A percentile compares a stretch with the other conserved stretches of the same genome.
These are phyloP conservation scores for Podospora anserina DNA, from an alignment of 495 filamentous ascomycete genomes.

Conservation along the genomic window DNA sequence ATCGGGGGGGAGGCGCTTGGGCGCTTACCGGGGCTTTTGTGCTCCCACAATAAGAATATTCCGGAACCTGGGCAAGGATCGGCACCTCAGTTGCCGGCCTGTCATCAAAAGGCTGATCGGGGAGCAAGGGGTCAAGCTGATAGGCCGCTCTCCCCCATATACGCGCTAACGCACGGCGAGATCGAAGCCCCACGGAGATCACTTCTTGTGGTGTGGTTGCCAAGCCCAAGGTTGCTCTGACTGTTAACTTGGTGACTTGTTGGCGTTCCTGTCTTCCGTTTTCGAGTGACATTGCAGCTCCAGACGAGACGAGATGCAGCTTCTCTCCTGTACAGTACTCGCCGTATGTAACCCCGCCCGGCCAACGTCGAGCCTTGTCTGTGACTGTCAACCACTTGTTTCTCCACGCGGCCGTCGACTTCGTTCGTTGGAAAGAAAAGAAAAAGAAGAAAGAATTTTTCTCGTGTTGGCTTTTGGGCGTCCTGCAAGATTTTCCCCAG, in stretches of 20 bases:
- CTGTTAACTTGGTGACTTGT: background rate
- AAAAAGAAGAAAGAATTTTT: background rate
- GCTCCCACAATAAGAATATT: constrained; percentile 7
- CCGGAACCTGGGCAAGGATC: constrained; percentile 6
- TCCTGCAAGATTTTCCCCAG: background rate
- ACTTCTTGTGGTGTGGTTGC: background rate
- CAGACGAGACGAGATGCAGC: background rate
- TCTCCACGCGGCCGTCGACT: background rate
- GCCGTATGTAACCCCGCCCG: background rate
- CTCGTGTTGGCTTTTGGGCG: background rate
- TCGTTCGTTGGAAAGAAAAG: background rate
- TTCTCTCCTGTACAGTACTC: background rate
- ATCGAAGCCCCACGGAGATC: constrained; percentile 12
- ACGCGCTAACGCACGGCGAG: constrained; percentile 2
- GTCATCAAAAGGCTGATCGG: background rate
- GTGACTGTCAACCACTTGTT: background rate
- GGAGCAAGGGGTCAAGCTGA: background rate
- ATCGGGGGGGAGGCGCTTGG: constrained; percentile 6
- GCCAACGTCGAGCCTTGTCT: background rate
- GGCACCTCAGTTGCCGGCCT: background rate
- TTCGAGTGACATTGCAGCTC: constrained; percentile 1
- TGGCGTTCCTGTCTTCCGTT: constrained; percentile 8
- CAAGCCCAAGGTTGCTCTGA: background rate
- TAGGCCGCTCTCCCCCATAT: background rate
- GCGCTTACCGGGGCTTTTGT: constrained; percentile 8